A percentile compares a stretch with the other conserved stretches of the same genome.
Evolutionary conservation across 2,329 filamentous ascomycete genomes (phyloP).

Genomic region (Cadophora sp.): DNA sequence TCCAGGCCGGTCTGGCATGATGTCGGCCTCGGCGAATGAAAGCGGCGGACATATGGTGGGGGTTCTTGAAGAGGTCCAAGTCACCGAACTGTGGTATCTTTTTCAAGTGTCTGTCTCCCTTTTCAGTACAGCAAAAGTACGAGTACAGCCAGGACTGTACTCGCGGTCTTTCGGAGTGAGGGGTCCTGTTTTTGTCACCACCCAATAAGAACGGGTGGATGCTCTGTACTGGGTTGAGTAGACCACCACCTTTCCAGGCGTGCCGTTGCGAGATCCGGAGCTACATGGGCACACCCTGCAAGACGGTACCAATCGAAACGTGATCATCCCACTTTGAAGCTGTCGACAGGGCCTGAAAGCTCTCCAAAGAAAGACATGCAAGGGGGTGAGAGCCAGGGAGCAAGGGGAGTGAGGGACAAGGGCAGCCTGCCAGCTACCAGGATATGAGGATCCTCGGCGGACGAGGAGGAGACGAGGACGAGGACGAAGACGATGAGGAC

Average conservation of each 20-base stretch:
- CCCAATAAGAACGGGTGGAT: too few relatives aligned
- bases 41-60: not conserved
- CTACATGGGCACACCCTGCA: constrained; percentile 5
- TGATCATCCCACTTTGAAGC: constrained; percentile 18
- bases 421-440: constrained; percentile 4
- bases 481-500: not conserved
- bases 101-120: too few relatives aligned
- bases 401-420: constrained; percentile 5
- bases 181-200: not conserved
- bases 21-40: not conserved
- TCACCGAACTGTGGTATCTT: not conserved
- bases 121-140: too few relatives aligned
- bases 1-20: not conserved
- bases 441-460: not conserved
- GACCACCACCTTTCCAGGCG: not conserved
- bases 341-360: constrained; percentile 9
- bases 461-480: constrained; percentile 5
- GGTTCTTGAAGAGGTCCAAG: constrained; percentile 7
- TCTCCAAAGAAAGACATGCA: constrained; percentile 16
- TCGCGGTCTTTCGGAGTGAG: not conserved
- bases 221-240: too few relatives aligned
- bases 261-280: constrained; percentile 18
- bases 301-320: constrained; percentile 18
- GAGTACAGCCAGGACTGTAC: too few relatives aligned
- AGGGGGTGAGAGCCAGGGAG: not conserved